Evolutionary conservation across 805 yeast species (phyloP).

Genomic region (Maudiozyma barnettii): DNA sequence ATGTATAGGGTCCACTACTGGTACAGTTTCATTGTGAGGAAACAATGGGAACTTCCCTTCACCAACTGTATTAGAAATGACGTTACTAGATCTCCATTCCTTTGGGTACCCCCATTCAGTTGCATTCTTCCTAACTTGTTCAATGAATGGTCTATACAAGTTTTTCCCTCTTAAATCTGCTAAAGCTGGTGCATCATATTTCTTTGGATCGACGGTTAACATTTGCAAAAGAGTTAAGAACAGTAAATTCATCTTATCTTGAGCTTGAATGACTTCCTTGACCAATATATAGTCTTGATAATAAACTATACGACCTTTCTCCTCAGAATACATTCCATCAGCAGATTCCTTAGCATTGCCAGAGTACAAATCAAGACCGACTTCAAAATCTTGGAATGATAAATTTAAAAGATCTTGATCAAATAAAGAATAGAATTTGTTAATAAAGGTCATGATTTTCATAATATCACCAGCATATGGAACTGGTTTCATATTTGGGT

Average conservation of each 20-base stretch:
- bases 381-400: conserved; percentile 20
- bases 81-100: conserved; percentile 13
- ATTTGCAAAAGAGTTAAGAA: conserved; percentile 15
- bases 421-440: conserved; percentile 14
- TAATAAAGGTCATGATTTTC: conserved; percentile 17
- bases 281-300: conserved; percentile 19
- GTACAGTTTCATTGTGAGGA: conserved; percentile 9
- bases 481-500: conserved; percentile 14
- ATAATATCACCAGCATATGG: conserved; percentile 18
- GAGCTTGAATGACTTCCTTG: conserved; percentile 15
- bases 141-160: conserved; percentile 6
- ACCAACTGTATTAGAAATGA: not conserved
- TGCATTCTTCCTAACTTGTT: conserved; percentile 9
- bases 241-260: conserved; percentile 19
- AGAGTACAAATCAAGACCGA: conserved; percentile 20
- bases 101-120: conserved; percentile 22
- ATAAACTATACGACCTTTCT: conserved; percentile 5
- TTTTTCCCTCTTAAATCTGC: not conserved
- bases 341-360: conserved; percentile 11
- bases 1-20: conserved; percentile 10
- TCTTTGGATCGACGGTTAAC: conserved; percentile 8
- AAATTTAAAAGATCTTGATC: conserved; percentile 14
- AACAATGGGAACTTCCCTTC: conserved; percentile 1
- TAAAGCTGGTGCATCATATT: conserved; percentile 12
- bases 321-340: conserved; percentile 8